These are phyloP conservation scores for Candida boidinii DNA, from an alignment of 805 yeast genomes.

Conservation along the genomic window DNA sequence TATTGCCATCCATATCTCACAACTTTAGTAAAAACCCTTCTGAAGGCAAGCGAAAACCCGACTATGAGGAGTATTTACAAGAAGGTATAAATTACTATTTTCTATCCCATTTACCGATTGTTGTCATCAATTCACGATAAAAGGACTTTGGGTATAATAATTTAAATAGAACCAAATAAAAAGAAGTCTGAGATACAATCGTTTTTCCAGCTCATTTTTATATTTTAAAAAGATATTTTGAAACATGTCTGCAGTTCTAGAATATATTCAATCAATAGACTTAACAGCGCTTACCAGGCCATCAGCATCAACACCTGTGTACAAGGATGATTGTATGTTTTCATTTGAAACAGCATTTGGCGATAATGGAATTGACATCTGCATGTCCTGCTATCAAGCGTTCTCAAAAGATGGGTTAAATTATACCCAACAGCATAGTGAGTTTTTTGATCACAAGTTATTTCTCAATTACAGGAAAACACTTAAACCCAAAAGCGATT, in stretches of 20 bases:
- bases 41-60: too few species aligned
- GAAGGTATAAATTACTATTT: too few species aligned
- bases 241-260: too few species aligned
- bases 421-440: slow-evolving; percentile 52
- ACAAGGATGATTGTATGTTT: slow-evolving; percentile 86
- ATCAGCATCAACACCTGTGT: slow-evolving; percentile 34
- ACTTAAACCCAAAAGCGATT: too few species aligned
- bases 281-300: slow-evolving; percentile 14
- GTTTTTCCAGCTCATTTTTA: too few species aligned
- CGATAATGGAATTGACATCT: slow-evolving; percentile 58
- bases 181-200: too few species aligned
- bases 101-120: too few species aligned
- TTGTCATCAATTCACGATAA: background rate
- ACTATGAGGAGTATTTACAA: too few species aligned
- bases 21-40: too few species aligned
- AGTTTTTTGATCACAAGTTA: slow-evolving; percentile 41
- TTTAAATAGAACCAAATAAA: background rate
- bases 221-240: too few species aligned
- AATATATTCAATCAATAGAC: slow-evolving; percentile 11
- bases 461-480: slow-evolving; percentile 53
- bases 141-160: background rate
- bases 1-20: too few species aligned
- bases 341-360: slow-evolving; percentile 65
- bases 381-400: slow-evolving; percentile 65
- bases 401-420: slow-evolving; percentile 40